A percentile compares a stretch with the other conserved stretches of the same genome.
These are phyloP conservation scores for Tricholoma matsutake DNA, from an alignment of 768 basidiomycete species.

Conservation along the genomic window DNA sequence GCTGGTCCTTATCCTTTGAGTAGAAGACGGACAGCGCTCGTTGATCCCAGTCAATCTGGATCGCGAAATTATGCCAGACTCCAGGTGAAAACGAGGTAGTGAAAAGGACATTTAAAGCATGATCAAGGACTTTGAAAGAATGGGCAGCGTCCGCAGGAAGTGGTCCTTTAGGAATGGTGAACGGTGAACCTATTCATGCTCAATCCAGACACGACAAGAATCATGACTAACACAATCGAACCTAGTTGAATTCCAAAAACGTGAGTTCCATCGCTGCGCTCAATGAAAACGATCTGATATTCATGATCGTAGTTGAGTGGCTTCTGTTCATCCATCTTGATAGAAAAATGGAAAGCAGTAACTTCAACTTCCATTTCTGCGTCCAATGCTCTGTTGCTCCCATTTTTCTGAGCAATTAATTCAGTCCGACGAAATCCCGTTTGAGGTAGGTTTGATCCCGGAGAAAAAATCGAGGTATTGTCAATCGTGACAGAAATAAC, in stretches of 20 bases:
- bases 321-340: slow-evolving; percentile 34
- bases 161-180: slow-evolving; percentile 46
- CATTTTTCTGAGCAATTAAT: slow-evolving; percentile 47
- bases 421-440: slow-evolving; percentile 59
- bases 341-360: slow-evolving; percentile 31
- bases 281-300: slow-evolving; percentile 63
- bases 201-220: not conserved
- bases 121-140: slow-evolving; percentile 54
- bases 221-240: not conserved
- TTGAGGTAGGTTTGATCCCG: slow-evolving; percentile 47
- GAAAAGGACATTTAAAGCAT: slow-evolving; percentile 50
- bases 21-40: slow-evolving; percentile 50
- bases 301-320: slow-evolving; percentile 56
- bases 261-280: slow-evolving; percentile 57
- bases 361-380: slow-evolving; percentile 38
- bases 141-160: slow-evolving; percentile 42
- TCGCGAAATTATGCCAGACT: slow-evolving; percentile 60
- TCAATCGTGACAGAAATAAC: slow-evolving; percentile 51
- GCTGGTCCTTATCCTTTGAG: slow-evolving; percentile 37
- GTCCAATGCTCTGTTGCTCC: slow-evolving; percentile 31
- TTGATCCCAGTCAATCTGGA: slow-evolving; percentile 53
- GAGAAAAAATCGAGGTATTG: slow-evolving; percentile 54
- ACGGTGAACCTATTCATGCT: slow-evolving; percentile 48
- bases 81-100: slow-evolving; percentile 38
- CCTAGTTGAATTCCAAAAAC: slow-evolving; percentile 60